Evolutionary conservation across 1,139 yeast genomes (phyloP).

Genomic region (Candida sanyaensis): DNA sequence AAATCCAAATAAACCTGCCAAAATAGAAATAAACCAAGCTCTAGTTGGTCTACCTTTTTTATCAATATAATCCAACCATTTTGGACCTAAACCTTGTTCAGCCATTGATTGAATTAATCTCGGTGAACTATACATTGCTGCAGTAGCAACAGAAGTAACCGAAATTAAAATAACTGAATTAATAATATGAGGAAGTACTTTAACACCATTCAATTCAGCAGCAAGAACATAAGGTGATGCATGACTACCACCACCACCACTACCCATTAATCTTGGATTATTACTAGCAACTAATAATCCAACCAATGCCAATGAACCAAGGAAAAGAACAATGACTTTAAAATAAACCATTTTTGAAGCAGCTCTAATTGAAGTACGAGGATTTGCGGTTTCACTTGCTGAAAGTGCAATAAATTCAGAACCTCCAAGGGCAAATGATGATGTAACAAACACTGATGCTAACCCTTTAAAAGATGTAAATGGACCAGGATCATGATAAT

Average conservation of each 20-base stretch:
- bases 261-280: slow-evolving; percentile 21
- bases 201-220: slow-evolving; percentile 31
- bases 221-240: slow-evolving; percentile 46
- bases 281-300: slow-evolving; percentile 34
- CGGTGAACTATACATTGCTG: slow-evolving; percentile 37
- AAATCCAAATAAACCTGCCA: slow-evolving; percentile 23
- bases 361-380: slow-evolving; percentile 32
- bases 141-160: slow-evolving; percentile 35
- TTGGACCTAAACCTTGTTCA: slow-evolving; percentile 35
- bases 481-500: slow-evolving; percentile 33
- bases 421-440: slow-evolving; percentile 29
- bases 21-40: slow-evolving; percentile 20
- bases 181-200: slow-evolving; percentile 32
- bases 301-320: slow-evolving; percentile 29
- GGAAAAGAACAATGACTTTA: slow-evolving; percentile 34
- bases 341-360: slow-evolving; percentile 39
- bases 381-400: slow-evolving; percentile 34
- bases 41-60: slow-evolving; percentile 37
- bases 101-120: slow-evolving; percentile 38
- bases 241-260: slow-evolving; percentile 25
- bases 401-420: slow-evolving; percentile 35
- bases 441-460: slow-evolving; percentile 26
- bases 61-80: slow-evolving; percentile 32
- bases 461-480: slow-evolving; percentile 27
- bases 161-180: slow-evolving; percentile 36